Evolutionary conservation across 306 rosid genomes (phyloP).

Genomic region (Oxytropis ochrocephala): DNA sequence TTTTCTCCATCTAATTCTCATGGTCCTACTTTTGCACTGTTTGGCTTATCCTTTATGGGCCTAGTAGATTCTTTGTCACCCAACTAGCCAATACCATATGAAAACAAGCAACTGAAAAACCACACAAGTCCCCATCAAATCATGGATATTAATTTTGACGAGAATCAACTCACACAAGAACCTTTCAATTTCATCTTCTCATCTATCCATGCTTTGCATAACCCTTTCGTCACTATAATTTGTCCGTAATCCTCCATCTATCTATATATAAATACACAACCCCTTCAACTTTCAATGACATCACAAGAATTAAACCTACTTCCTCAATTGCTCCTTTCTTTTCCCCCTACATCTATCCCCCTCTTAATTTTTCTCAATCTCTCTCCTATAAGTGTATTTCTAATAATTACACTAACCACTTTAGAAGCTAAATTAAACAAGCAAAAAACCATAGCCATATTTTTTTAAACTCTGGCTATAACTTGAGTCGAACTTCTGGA

Average conservation of each 20-base stretch:
- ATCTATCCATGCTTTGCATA: background rate
- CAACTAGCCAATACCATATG: slow-evolving; percentile 14
- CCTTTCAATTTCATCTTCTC: slow-evolving; percentile 30
- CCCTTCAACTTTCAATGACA: background rate
- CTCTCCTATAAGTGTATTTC: background rate
- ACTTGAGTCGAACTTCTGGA: too few species aligned
- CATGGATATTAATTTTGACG: slow-evolving; percentile 21
- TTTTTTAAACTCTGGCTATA: too few species aligned
- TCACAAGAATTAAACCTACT: background rate
- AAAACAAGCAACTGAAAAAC: background rate
- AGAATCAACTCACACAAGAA: slow-evolving; percentile 29
- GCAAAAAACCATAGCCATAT: background rate
- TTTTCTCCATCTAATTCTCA: slow-evolving; percentile 7
- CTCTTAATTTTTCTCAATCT: too few species aligned
- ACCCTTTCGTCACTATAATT: background rate
- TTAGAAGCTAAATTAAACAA: background rate
- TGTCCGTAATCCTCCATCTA: background rate
- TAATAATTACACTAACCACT: background rate
- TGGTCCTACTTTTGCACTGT: slow-evolving; percentile 31
- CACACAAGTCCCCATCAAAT: slow-evolving; percentile 38
- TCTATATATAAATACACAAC: background rate
- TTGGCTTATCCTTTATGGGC: slow-evolving; percentile 46
- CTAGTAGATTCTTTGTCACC: slow-evolving; percentile 37
- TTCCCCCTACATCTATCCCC: too few species aligned
- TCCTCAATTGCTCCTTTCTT: background rate